Evolutionary conservation across 2,329 filamentous ascomycete genomes (phyloP).

Genomic region (Arthrobotrys megalospora): DNA sequence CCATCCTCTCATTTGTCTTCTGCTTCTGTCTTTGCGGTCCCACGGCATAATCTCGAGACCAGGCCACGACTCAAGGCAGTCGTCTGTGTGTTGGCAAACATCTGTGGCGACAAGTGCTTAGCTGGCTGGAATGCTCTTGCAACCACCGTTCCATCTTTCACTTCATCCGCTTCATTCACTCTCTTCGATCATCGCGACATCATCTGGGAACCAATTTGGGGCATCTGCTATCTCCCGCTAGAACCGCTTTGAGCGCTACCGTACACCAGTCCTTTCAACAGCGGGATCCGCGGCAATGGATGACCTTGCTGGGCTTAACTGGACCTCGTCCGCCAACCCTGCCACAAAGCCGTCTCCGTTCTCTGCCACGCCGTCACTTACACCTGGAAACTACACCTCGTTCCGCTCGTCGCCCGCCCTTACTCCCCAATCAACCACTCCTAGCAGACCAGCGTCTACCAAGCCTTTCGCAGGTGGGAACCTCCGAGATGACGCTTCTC

Average conservation of each 20-base stretch:
- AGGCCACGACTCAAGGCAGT: conserved; percentile 11
- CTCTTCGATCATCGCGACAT: conserved; percentile 30
- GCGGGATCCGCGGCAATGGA: conserved; percentile 71
- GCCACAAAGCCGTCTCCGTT: conserved; percentile 67
- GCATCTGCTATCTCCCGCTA: conserved; percentile 10
- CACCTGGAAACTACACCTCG: conserved; percentile 71
- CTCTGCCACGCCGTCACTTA: conserved; percentile 69
- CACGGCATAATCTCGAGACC: conserved; percentile 1
- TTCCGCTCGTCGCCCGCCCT: conserved; percentile 70
- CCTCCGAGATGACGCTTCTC: conserved; percentile 66
- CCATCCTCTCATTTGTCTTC: conserved; percentile 22
- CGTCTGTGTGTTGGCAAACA: conserved; percentile 38
- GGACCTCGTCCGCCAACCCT: conserved; percentile 68
- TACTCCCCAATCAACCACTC: conserved; percentile 48
- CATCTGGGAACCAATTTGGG: not conserved
- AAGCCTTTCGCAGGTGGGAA: conserved; percentile 70
- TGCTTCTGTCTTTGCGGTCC: not conserved
- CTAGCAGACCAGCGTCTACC: conserved; percentile 66
- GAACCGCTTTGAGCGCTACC: conserved; percentile 14
- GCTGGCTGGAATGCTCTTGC: conserved; percentile 42
- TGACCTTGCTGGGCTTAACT: conserved; percentile 75
- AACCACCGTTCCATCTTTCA: conserved; percentile 7
- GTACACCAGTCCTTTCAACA: not conserved
- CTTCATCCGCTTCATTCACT: conserved; percentile 8
- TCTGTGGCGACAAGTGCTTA: conserved; percentile 41